A percentile compares a stretch with the other conserved stretches of the same genome.
These are phyloP conservation scores for Marasmius tenuissimus DNA, from an alignment of 1,284 basidiomycete genomes.

Conservation along the genomic window DNA sequence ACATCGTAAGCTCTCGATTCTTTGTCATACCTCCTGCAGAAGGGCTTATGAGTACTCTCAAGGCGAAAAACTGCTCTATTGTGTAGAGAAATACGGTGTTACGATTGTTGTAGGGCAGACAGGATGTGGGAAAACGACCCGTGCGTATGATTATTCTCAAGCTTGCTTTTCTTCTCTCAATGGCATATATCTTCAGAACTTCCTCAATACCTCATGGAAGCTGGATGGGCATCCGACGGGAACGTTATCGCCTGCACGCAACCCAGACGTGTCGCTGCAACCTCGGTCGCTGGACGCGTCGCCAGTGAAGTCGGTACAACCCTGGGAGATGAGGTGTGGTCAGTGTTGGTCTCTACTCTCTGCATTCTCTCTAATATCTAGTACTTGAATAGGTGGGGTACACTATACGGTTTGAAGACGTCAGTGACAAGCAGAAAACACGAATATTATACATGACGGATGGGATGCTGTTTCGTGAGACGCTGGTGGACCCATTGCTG, in stretches of 20 bases:
- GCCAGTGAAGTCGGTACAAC: slow-evolving; percentile 85
- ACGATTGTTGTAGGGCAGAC: slow-evolving; percentile 94
- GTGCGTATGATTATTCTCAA: slow-evolving; percentile 45
- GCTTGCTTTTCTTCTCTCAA: slow-evolving; percentile 14
- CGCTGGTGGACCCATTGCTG: slow-evolving; percentile 85
- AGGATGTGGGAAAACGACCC: slow-evolving; percentile 96
- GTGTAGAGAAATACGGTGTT: slow-evolving; percentile 81
- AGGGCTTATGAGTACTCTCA: neutral
- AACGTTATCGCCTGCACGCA: slow-evolving; percentile 90
- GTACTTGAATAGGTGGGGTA: slow-evolving; percentile 78
- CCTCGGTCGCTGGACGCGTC: slow-evolving; percentile 89
- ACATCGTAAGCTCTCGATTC: slow-evolving; percentile 57
- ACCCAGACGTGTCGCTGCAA: slow-evolving; percentile 93
- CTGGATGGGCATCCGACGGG: slow-evolving; percentile 83
- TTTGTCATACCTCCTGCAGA: neutral
- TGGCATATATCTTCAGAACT: slow-evolving; percentile 60
- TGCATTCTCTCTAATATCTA: neutral
- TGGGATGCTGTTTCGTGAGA: slow-evolving; percentile 96
- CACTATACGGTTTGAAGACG: slow-evolving; percentile 96
- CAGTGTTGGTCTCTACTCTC: slow-evolving; percentile 15
- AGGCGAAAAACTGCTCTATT: slow-evolving; percentile 81
- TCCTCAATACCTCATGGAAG: slow-evolving; percentile 91
- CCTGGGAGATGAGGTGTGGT: slow-evolving; percentile 84
- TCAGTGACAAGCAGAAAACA: slow-evolving; percentile 78
- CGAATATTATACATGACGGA: slow-evolving; percentile 98